Conservation (phyloP, 1,284 basidiomycete genomes). For the Ustilago crameri region DNA sequence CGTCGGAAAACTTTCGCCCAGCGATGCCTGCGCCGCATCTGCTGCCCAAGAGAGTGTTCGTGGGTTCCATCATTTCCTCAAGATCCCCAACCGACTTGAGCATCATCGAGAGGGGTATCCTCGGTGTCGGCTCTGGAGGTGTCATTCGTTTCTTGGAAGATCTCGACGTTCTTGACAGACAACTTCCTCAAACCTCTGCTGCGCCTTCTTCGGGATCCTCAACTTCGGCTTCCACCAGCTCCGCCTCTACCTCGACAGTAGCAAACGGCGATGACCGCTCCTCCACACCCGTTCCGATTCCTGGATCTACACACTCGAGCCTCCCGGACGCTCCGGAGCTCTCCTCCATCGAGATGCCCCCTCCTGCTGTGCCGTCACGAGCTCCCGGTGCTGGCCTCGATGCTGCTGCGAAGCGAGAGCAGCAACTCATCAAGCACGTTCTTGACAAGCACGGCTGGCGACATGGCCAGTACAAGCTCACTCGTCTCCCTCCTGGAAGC, state of each 20-base stretch:
- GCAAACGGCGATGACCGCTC: slow-evolving; percentile 36
- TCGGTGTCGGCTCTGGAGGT: slow-evolving; percentile 60
- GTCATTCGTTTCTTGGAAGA: slow-evolving; percentile 63
- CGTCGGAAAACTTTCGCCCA: slow-evolving; percentile 51
- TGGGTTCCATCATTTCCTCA: slow-evolving; percentile 60
- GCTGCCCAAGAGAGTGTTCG: slow-evolving; percentile 55
- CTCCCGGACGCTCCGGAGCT: slow-evolving; percentile 39
- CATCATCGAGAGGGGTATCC: slow-evolving; percentile 52
- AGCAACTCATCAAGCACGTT: slow-evolving; percentile 39
- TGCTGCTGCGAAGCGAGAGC: slow-evolving; percentile 32
- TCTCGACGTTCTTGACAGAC: slow-evolving; percentile 42
- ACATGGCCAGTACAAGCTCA: slow-evolving; percentile 68
- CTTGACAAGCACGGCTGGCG: slow-evolving; percentile 55
- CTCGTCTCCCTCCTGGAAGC: slow-evolving; percentile 75
- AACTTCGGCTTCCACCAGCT: slow-evolving; percentile 27
- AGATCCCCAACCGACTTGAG: slow-evolving; percentile 42
- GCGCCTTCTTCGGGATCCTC: slow-evolving; percentile 24
- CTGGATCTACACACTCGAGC: slow-evolving; percentile 14
- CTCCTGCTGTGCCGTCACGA: slow-evolving; percentile 33
- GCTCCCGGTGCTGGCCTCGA: slow-evolving; percentile 15
- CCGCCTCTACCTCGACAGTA: slow-evolving; percentile 6
- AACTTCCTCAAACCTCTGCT: slow-evolving; percentile 9
- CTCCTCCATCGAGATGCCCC: slow-evolving; percentile 45
- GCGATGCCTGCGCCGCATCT: slow-evolving; percentile 53
- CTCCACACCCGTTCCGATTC: slow-evolving; percentile 52